Evolutionary conservation across 345 rosid species (phyloP).

Genomic region (Eucalyptus viminalis): DNA sequence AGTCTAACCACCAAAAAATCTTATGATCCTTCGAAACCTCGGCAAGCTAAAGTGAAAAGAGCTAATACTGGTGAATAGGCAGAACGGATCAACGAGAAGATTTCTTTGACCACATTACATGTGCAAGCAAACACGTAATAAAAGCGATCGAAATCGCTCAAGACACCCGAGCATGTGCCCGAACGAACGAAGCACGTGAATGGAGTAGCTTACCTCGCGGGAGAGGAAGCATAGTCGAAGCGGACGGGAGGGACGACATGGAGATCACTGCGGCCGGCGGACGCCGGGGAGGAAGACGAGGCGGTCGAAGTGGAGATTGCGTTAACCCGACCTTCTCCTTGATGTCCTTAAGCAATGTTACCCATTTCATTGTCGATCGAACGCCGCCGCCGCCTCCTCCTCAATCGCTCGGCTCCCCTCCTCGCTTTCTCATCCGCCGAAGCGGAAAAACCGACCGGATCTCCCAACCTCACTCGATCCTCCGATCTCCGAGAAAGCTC

Average conservation of each 20-base stretch:
- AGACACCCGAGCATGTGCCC: background rate
- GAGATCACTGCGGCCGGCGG: conserved; percentile 22
- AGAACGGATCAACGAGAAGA: background rate
- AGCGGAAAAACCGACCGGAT: background rate
- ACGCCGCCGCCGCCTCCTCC: background rate
- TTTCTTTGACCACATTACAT: background rate
- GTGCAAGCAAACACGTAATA: background rate
- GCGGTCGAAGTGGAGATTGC: conserved; percentile 55
- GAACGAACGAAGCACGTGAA: background rate
- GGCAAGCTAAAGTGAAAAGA: background rate
- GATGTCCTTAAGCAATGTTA: conserved; percentile 92
- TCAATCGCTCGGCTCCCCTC: background rate
- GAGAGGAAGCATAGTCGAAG: conserved; percentile 30
- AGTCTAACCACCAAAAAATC: background rate
- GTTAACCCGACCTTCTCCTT: conserved; percentile 96
- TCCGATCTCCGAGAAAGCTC: background rate
- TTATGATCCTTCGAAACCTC: background rate
- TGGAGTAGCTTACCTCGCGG: conserved; percentile 42
- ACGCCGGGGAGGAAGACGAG: conserved; percentile 37
- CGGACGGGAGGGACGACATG: conserved; percentile 25
- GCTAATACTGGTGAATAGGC: background rate
- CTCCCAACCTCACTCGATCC: background rate
- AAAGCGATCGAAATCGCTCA: background rate
- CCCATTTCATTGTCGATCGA: conserved; percentile 72
- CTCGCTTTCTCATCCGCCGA: background rate